phyloP scores from a whole-genome alignment of 805 yeast genomes.

The Saccharomycopsis sp. region DNA sequence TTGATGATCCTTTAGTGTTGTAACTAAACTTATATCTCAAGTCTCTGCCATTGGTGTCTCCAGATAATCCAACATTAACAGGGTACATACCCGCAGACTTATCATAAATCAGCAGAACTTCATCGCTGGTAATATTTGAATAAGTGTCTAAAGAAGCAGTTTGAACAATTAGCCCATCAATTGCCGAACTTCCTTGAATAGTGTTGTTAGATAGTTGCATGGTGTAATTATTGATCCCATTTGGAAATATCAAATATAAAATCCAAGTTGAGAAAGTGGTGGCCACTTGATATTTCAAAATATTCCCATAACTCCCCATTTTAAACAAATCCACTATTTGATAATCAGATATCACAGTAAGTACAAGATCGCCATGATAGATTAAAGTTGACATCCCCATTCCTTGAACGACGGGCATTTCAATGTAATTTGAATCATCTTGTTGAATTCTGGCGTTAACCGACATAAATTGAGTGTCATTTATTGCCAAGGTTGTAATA shows the following conservation, averaged over 20 bases:
- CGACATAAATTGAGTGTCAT: conserved; percentile 45
- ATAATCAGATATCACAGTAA: no score
- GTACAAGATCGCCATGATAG: conserved; percentile 39
- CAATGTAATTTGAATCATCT: conserved; percentile 31
- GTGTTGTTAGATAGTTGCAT: conserved; percentile 30
- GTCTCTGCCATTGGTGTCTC: conserved; percentile 37
- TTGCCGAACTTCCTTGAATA: conserved; percentile 29
- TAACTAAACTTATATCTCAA: conserved; percentile 45
- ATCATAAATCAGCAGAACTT: conserved; percentile 35
- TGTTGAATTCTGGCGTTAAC: conserved; percentile 32
- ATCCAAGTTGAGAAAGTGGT: conserved; percentile 41
- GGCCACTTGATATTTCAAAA: no score
- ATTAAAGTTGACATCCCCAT: conserved; percentile 51
- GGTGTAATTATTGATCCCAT: conserved; percentile 24
- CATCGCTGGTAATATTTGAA: conserved; percentile 8
- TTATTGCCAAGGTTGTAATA: conserved; percentile 31
- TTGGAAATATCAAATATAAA: conserved; percentile 39
- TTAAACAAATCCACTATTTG: no score
- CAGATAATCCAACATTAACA: conserved; percentile 40
- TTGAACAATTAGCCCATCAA: conserved; percentile 43
- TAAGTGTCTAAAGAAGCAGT: conserved; percentile 39
- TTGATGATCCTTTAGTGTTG: conserved; percentile 41
- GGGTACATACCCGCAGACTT: conserved; percentile 63
- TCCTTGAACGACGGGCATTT: conserved; percentile 50
- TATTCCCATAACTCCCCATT: no score